Base-by-base conservation (phyloP, 169 alveolate species). In the Eimeria tenella region DNA sequence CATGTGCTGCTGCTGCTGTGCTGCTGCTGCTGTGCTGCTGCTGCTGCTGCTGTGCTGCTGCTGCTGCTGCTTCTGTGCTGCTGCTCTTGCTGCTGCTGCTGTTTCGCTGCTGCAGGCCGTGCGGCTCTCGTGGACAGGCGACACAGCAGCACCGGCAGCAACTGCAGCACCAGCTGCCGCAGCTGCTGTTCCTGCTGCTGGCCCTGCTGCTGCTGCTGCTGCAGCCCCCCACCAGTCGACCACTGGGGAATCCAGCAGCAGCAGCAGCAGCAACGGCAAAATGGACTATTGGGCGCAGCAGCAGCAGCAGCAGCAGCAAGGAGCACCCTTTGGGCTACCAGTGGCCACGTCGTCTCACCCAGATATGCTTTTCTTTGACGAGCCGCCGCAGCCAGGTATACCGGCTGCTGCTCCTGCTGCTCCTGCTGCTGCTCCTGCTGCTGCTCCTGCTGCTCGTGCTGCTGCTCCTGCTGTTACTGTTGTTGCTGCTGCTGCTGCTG, bases 291-390 rank as follows among this genome's bases (percentile, higher is more conserved):
- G 86, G 86, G 60, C 86, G 25, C 21, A 31, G 86, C 86, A 31
- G 63, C 86, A 31, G 86, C 86, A 75, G 86, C 86, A 75, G 86
- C 86, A 52, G n/a, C 65, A 6, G 63, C 77, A 31, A 75, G 63
- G 13, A 19, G 1, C 86, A 0, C 49, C 86, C 63, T 75, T 62
- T 5, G 86, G 86, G 9, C 63, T 31, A 1, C 52, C n/a, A 25
- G 60, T 25, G 13, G 86, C 63, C 13, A 13, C 86, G 31, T 25
- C 86, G 21, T 75, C 86, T 5, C 86, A 75, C 13, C 65, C 86
- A 42, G 82, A 75, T 31, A 75, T 75, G 86, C 86, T 75, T 49
- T 50, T 75, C 63, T 75, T 75, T 50, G 86, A 75, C 58, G 86
- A 75, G 5, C 86, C 86, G 42, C 86, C 86, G 17, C n/a, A 19